These are phyloP conservation scores for Talaromyces sp. DNA, from an alignment of 2,329 filamentous ascomycete genomes.

Conservation along the genomic window DNA sequence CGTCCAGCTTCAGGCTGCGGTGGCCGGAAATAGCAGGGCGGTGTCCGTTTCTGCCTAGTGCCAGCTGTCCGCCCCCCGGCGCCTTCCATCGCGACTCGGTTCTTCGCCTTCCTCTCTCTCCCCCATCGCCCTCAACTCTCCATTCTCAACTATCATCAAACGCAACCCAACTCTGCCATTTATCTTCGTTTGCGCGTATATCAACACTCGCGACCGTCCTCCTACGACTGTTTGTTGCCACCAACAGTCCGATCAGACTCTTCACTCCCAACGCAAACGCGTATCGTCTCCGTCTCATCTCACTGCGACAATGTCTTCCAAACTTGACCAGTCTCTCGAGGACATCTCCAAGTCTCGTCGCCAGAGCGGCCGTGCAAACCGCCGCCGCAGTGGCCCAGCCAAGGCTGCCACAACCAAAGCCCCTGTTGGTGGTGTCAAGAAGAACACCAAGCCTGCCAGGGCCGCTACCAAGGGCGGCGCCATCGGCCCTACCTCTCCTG, in stretches of 20 bases:
- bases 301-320: slow-evolving; percentile 70
- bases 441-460: slow-evolving; percentile 54
- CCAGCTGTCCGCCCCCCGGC: not conserved
- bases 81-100: not conserved
- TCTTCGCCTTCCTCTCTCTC: slow-evolving; percentile 10
- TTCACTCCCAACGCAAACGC: not conserved
- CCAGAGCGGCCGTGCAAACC: slow-evolving; percentile 42
- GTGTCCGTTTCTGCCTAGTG: not conserved
- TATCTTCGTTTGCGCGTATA: not conserved
- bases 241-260: not conserved
- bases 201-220: not conserved
- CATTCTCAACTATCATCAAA: not conserved
- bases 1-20: not conserved
- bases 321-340: slow-evolving; percentile 95
- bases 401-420: slow-evolving; percentile 46
- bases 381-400: slow-evolving; percentile 38
- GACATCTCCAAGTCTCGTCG: slow-evolving; percentile 83
- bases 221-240: not conserved
- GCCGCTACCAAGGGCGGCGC: slow-evolving; percentile 49
- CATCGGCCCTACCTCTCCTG: slow-evolving; percentile 55
- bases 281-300: not conserved
- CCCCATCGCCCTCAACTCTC: not conserved
- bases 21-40: not conserved
- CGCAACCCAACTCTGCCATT: not conserved
- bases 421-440: slow-evolving; percentile 80